Evolutionary conservation across 768 basidiomycete genomes (phyloP).

Genomic region (Hygrophorus russula): DNA sequence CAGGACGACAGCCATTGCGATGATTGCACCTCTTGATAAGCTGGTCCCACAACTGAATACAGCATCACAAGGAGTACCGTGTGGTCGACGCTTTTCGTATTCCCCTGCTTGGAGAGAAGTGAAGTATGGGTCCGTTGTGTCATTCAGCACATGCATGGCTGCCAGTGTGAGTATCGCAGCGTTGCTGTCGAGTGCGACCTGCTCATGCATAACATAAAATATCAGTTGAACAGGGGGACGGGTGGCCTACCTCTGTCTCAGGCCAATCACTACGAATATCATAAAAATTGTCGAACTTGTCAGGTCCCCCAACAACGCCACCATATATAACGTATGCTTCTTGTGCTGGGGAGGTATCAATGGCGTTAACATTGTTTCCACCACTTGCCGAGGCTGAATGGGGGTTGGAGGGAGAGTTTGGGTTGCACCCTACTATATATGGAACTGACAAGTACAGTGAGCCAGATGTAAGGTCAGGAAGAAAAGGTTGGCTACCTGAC

Average conservation of each 20-base stretch:
- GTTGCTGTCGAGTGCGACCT: slow-evolving; percentile 83
- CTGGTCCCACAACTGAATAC: slow-evolving; percentile 47
- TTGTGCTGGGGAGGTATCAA: slow-evolving; percentile 60
- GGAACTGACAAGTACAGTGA: slow-evolving; percentile 32
- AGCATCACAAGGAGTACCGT: slow-evolving; percentile 69
- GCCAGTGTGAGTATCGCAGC: slow-evolving; percentile 83
- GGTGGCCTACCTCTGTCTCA: slow-evolving; percentile 60
- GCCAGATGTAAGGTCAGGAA: slow-evolving; percentile 1
- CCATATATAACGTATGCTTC: slow-evolving; percentile 79
- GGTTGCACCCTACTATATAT: slow-evolving; percentile 83
- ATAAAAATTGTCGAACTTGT: slow-evolving; percentile 62
- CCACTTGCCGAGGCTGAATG: slow-evolving; percentile 87
- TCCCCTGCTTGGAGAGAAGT: slow-evolving; percentile 58
- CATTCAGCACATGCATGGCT: slow-evolving; percentile 63
- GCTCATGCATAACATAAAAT: neutral
- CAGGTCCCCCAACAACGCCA: slow-evolving; percentile 82
- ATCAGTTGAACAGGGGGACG: neutral
- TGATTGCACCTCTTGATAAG: slow-evolving; percentile 49
- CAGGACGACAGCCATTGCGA: slow-evolving; percentile 62
- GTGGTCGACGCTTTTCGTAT: slow-evolving; percentile 49
- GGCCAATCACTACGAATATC: slow-evolving; percentile 88
- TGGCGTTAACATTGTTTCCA: slow-evolving; percentile 53
- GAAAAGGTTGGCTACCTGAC: slow-evolving; percentile 38
- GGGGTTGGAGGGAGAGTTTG: slow-evolving; percentile 84
- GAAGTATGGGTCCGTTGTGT: slow-evolving; percentile 65